Percentiles rank a stretch among this genome's conserved stretches.
Conservation (phyloP, 345 rosid genomes). For the Psidium friedrichsthalianum region DNA sequence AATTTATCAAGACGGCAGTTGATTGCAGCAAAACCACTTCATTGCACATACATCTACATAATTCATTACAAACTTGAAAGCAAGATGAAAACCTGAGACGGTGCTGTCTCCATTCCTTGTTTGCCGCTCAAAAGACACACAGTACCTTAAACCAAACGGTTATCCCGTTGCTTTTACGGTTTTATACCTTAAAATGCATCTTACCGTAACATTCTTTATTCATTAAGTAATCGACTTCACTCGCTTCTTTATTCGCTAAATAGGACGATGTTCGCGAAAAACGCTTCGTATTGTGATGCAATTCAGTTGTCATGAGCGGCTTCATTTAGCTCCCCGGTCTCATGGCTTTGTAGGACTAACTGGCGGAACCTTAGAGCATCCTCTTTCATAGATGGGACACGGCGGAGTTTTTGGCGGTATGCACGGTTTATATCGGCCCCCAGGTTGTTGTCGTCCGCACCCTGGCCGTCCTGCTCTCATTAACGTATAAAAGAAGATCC, state of each 20-base stretch:
- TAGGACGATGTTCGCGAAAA: neutral
- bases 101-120: neutral
- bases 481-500: neutral
- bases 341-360: neutral
- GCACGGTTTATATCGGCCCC: fast-evolving
- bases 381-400: fast-evolving
- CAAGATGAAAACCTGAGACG: neutral
- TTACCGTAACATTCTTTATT: too few species aligned
- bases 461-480: neutral
- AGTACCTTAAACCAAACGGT: neutral
- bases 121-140: neutral
- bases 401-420: fast-evolving
- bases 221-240: neutral
- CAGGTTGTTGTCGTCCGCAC: fast-evolving
- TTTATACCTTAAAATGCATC: neutral
- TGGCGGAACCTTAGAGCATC: neutral
- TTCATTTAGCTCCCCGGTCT: neutral
- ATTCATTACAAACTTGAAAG: neutral
- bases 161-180: neutral
- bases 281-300: neutral
- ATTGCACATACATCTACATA: neutral
- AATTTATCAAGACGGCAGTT: neutral
- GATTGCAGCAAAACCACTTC: neutral
- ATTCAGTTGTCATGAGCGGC: neutral
- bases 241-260: neutral